Evolutionary conservation across 805 yeast genomes (phyloP), one percentile per base, ranked within the genome.

Genomic region (Wickerhamomyces sydowiorum): DNA sequence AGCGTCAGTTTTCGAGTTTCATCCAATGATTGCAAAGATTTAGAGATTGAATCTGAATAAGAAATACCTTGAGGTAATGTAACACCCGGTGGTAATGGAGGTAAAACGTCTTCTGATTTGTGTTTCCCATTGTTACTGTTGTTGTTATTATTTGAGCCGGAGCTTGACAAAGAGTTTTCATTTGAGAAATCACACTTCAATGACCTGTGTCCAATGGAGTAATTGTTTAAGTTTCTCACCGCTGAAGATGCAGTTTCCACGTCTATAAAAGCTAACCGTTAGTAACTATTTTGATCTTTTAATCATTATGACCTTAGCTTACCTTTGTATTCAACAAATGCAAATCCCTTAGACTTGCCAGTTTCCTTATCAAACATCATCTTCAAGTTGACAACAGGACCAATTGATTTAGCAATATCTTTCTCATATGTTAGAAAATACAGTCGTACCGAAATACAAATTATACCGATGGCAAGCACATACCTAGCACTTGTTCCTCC

Each of bases 301-400:
- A 18, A 23, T 9, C 23, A 7, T 15, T 10, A n/a, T 18, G 19
- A 31, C 19, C 15, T 14, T 14, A n/a, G 25, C 48, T 27, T 41
- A 51, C 59, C 95, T 38, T 73, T 75, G 59, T 85, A 91, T 53
- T 85, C 90, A 15, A 91, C 82, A 54, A 86, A 86, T 5, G 96
- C 96, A 56, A 80, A 86, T 3, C 97, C 97, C 61, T 84, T 88
- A 8, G 96, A 86, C 56, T 80, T 82, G 2, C 97, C 97, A 0
- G 96, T 89, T 41, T 80, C 81, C 35, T 86, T 82, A 60, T 91
- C 97, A 59, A 90, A 87, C 60, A 87, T 73, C 56, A 91, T 72
- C 57, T 82, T 81, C 45, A 87, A 67, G 42, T 76, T 78, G 21
- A 76, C 73, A 2, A 91, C 91, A 0, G 97, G 96, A 1, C 97